Evolutionary conservation across 1,284 basidiomycete genomes (phyloP).

Genomic region (Fistulina hepatica): DNA sequence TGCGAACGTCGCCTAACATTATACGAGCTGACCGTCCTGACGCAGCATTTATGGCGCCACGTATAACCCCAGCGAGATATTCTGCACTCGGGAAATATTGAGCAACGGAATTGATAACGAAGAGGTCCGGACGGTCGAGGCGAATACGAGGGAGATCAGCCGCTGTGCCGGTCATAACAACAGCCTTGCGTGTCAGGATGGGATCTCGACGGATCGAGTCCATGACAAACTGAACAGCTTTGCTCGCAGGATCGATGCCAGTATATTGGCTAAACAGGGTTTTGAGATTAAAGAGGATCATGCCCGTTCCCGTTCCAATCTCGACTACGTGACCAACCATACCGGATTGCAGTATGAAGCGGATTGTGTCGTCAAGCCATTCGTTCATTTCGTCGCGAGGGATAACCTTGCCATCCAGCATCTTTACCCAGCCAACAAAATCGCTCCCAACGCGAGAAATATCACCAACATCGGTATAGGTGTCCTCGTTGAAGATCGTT

Average conservation of each 20-base stretch:
- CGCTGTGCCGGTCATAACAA: neutral
- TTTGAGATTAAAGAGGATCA: conserved; percentile 4
- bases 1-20: conserved; percentile 7
- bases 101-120: conserved; percentile 8
- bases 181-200: neutral
- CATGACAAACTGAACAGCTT: neutral
- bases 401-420: conserved; percentile 6
- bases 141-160: conserved; percentile 1
- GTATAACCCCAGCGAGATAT: conserved; percentile 3
- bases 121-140: conserved; percentile 2
- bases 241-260: conserved; percentile 3
- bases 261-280: neutral
- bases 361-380: conserved; percentile 8
- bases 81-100: conserved; percentile 8
- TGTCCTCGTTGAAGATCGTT: conserved; percentile 3
- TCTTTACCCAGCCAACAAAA: conserved; percentile 7
- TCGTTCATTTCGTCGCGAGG: conserved; percentile 3
- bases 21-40: conserved; percentile 3
- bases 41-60: neutral
- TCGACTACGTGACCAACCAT: conserved; percentile 3
- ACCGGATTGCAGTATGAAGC: conserved; percentile 1
- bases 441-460: conserved; percentile 2
- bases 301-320: conserved; percentile 6
- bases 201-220: neutral
- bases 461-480: conserved; percentile 1